A percentile compares a stretch with the other conserved stretches of the same genome.
phyloP scores from a whole-genome alignment of 768 basidiomycete species.

The Macrolepiota dolichaula region DNA sequence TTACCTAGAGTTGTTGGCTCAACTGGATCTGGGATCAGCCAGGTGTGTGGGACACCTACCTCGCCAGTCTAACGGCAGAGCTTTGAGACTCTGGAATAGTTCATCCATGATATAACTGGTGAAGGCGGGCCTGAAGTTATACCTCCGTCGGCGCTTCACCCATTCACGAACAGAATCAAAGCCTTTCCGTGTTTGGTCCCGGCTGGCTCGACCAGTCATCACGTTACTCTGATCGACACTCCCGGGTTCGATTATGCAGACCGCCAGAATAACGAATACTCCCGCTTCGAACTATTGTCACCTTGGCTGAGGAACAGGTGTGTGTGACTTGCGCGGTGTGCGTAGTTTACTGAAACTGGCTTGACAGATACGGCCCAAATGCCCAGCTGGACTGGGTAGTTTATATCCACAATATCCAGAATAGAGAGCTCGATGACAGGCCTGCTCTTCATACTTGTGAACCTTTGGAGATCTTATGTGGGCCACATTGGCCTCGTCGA shows the following conservation, averaged over 20 bases:
- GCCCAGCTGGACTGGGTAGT: not conserved
- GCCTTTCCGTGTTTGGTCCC: not conserved
- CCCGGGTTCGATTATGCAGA: slow-evolving; percentile 3
- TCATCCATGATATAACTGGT: not conserved
- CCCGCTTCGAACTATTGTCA: not conserved
- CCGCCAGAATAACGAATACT: not conserved
- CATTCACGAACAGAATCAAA: not conserved
- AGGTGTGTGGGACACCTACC: not conserved
- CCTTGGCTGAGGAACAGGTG: not conserved
- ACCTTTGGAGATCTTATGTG: not conserved
- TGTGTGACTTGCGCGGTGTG: not conserved
- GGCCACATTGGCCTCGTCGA: not conserved
- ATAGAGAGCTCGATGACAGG: not conserved
- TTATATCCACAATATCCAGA: not conserved
- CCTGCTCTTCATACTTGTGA: not conserved
- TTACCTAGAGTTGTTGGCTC: not conserved
- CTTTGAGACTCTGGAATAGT: not conserved
- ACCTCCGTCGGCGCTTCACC: not conserved
- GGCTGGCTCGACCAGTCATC: not conserved
- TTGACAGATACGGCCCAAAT: not conserved
- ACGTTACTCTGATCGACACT: slow-evolving; percentile 2
- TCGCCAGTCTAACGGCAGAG: no score
- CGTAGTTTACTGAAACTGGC: not conserved
- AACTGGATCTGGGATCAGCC: not conserved
- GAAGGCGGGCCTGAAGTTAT: not conserved